These are phyloP conservation scores for Scutellaria baicalensis DNA, from an alignment of 257 asterid species.

Conservation along the genomic window DNA sequence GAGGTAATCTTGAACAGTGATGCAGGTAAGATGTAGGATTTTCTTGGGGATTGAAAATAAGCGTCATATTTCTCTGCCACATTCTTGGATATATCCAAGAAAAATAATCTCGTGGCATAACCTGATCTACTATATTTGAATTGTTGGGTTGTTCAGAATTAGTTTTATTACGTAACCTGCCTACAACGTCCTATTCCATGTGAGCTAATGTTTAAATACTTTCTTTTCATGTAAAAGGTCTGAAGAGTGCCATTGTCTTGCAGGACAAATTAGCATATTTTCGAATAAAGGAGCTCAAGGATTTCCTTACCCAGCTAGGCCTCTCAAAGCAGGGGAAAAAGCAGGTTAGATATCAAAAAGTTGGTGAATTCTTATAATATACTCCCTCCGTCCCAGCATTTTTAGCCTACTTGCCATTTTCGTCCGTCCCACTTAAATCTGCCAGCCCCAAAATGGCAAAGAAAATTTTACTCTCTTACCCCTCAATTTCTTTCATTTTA, in stretches of 20 bases:
- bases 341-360: constrained; percentile 51
- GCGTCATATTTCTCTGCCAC: no score
- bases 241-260: constrained; percentile 10
- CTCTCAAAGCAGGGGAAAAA: constrained; percentile 97
- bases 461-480: no score
- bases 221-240: neutral
- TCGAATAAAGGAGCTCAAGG: constrained; percentile 96
- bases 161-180: neutral
- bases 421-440: no score
- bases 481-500: no score
- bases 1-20: no score
- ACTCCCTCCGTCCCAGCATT: no score
- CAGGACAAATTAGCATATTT: constrained; percentile 91
- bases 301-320: constrained; percentile 80
- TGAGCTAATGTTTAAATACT: neutral
- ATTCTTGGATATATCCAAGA: no score
- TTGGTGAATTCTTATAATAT: neutral
- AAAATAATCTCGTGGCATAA: neutral
- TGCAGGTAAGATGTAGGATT: no score
- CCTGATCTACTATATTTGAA: neutral
- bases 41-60: no score
- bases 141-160: neutral
- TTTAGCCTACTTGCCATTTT: no score
- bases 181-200: neutral
- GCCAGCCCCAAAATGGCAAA: no score